These are phyloP conservation scores for Xanthoparmelia taractica DNA, from an alignment of 495 filamentous ascomycete genomes.

Conservation along the genomic window DNA sequence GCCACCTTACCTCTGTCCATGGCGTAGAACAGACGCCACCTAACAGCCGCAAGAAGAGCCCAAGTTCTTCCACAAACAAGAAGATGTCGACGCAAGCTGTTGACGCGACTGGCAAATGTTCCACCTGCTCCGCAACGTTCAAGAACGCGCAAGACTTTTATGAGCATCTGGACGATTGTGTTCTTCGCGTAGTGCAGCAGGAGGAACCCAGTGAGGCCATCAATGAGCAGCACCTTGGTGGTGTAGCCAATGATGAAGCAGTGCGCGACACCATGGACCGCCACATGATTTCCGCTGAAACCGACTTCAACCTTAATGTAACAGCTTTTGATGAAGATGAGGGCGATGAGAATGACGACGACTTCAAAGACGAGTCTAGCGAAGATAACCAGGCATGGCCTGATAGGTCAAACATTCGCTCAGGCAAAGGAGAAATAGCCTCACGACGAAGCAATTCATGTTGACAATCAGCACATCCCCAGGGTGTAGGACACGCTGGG, in stretches of 20 bases:
- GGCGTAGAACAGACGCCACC: slow-evolving; percentile 92
- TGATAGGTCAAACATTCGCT: slow-evolving; percentile 30
- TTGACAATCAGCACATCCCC: slow-evolving; percentile 54
- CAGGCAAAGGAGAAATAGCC: slow-evolving; percentile 44
- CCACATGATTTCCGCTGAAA: slow-evolving; percentile 59
- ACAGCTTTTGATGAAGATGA: slow-evolving; percentile 51
- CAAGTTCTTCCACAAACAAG: slow-evolving; percentile 35
- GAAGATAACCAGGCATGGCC: slow-evolving; percentile 49
- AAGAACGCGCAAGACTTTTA: slow-evolving; percentile 96
- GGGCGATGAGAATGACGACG: slow-evolving; percentile 59
- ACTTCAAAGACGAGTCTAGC: slow-evolving; percentile 49
- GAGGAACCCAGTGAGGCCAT: slow-evolving; percentile 93
- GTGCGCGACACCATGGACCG: slow-evolving; percentile 79
- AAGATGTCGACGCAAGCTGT: slow-evolving; percentile 54
- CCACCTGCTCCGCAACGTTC: slow-evolving; percentile 87
- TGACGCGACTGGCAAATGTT: slow-evolving; percentile 87
- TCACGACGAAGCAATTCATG: slow-evolving; percentile 37
- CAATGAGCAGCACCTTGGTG: slow-evolving; percentile 77
- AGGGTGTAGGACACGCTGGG: slow-evolving; percentile 47
- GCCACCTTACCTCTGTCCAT: slow-evolving; percentile 89
- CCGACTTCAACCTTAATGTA: slow-evolving; percentile 39
- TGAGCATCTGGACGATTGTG: slow-evolving; percentile 98
- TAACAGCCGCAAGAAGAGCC: slow-evolving; percentile 84
- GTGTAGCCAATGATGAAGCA: slow-evolving; percentile 73
- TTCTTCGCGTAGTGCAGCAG: slow-evolving; percentile 93